Evolutionary conservation across 2,329 filamentous ascomycete genomes (phyloP).

Genomic region (Ophiostoma novo-ulmi): DNA sequence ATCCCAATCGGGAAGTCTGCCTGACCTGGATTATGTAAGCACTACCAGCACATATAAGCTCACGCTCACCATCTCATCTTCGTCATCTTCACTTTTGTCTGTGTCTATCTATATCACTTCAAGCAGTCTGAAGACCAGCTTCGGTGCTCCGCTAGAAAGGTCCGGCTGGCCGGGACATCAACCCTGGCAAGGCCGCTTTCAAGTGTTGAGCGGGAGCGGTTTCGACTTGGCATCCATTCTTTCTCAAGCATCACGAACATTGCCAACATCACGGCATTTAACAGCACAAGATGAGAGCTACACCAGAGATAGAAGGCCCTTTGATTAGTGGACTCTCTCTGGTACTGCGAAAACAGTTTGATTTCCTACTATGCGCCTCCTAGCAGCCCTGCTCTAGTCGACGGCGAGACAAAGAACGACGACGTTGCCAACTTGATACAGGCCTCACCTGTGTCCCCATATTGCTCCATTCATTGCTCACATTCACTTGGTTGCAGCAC

Average conservation of each 20-base stretch:
- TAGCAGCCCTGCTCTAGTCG: constrained; percentile 13
- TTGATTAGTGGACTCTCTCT: constrained; percentile 5
- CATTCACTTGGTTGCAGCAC: background rate
- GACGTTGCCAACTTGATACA: background rate
- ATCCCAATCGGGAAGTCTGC: constrained; percentile 2
- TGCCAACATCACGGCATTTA: background rate
- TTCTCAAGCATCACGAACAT: background rate
- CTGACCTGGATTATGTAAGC: constrained; percentile 1
- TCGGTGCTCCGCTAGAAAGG: background rate
- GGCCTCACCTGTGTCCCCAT: background rate
- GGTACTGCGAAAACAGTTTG: background rate
- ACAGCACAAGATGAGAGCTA: background rate
- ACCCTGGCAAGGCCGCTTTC: background rate
- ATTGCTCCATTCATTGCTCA: background rate
- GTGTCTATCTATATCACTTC: background rate
- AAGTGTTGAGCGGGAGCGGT: constrained; percentile 8
- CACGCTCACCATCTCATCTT: background rate
- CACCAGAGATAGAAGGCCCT: constrained; percentile 7
- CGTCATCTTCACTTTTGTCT: background rate
- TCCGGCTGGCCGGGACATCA: background rate
- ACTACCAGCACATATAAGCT: background rate
- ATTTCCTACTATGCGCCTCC: constrained; percentile 11
- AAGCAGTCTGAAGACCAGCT: background rate
- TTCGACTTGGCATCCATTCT: background rate
- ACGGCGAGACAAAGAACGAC: background rate